phyloP scores from a whole-genome alignment of 148 eudicot genomes.

The Spergularia bocconei region DNA sequence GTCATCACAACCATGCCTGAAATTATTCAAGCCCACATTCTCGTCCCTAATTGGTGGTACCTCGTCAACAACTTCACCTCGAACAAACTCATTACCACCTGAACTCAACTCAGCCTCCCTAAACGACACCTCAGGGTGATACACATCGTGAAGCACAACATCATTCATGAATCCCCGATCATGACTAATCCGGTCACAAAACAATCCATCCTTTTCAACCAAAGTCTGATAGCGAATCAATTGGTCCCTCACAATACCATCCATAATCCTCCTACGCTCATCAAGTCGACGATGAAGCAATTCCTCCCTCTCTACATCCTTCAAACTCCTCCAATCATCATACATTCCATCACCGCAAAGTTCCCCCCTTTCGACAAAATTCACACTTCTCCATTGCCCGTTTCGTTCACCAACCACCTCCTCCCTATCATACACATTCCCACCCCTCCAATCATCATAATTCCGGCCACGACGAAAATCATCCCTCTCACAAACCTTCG shows the following conservation, averaged over 20 bases:
- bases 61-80: conserved; percentile 17
- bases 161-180: conserved; percentile 12
- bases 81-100: conserved; percentile 17
- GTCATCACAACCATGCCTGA: conserved; percentile 25
- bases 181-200: background rate
- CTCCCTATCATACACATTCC: conserved; percentile 11
- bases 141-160: conserved; percentile 3
- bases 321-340: conserved; percentile 19
- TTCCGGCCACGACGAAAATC: background rate
- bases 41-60: conserved; percentile 20
- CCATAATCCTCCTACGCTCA: conserved; percentile 4
- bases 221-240: background rate
- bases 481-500: background rate
- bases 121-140: conserved; percentile 11
- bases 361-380: conserved; percentile 2
- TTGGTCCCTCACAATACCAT: conserved; percentile 8
- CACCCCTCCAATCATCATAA: background rate
- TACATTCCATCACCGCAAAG: conserved; percentile 4
- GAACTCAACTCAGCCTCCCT: conserved; percentile 24
- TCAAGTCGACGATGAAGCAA: background rate
- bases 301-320: conserved; percentile 18
- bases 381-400: background rate
- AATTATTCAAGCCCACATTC: conserved; percentile 10
- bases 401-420: background rate
- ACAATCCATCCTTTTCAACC: background rate